Conservation (phyloP, 176 grass and related monocot species). For the Phoenix roebelenii region DNA sequence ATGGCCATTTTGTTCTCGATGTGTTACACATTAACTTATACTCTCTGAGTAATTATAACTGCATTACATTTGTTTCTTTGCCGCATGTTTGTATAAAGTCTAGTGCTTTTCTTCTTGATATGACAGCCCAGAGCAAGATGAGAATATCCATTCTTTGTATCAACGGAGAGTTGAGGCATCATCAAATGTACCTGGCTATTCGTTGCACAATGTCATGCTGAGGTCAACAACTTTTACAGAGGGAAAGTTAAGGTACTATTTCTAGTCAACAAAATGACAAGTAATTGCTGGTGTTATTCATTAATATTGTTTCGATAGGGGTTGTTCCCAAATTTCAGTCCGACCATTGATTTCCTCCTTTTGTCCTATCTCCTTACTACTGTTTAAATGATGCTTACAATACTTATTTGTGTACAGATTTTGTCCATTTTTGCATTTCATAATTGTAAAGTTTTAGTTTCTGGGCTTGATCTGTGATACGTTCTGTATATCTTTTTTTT, state of each 20-base stretch:
- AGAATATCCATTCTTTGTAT: constrained; percentile 44
- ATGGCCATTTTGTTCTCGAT: too few relatives aligned
- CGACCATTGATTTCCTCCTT: neutral
- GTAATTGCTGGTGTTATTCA: constrained; percentile 22
- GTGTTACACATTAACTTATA: too few relatives aligned
- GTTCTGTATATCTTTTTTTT: neutral
- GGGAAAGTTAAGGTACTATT: constrained; percentile 79
- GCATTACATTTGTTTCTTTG: too few relatives aligned
- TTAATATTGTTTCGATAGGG: constrained; percentile 6
- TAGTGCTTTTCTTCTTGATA: constrained; percentile 3
- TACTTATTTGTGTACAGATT: too few relatives aligned
- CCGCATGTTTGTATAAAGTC: too few relatives aligned
- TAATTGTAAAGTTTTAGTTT: too few relatives aligned
- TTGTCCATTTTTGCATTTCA: too few relatives aligned
- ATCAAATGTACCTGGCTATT: constrained; percentile 67
- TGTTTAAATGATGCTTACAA: too few relatives aligned
- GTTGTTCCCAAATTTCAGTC: neutral
- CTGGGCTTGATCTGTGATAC: too few relatives aligned
- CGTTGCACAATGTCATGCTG: constrained; percentile 66
- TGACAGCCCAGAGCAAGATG: constrained; percentile 56
- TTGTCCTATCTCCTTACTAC: neutral
- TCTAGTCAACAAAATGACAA: constrained; percentile 11
- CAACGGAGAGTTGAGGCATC: constrained; percentile 81
- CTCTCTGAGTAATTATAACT: too few relatives aligned
- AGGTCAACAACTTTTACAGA: constrained; percentile 92